Base-by-base conservation (phyloP, 805 yeast genomes). In the Yamadazyma insecticola region DNA sequence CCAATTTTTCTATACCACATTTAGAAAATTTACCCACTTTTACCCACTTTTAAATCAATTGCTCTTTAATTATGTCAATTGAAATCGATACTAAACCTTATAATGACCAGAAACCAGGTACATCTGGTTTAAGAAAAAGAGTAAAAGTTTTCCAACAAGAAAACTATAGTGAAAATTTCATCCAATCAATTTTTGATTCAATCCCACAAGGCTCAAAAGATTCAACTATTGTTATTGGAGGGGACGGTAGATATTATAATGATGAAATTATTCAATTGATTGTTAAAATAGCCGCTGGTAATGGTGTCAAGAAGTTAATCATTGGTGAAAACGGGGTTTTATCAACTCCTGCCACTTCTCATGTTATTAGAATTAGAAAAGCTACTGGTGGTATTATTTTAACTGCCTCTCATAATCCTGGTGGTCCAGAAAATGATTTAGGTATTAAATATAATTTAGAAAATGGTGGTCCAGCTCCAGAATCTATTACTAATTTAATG, bases 391-490 rank as follows among this genome's bases (percentile, higher is more conserved):
- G 97, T 40, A 90, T 90, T 61, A 86, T 92, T 44, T 70, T 90
- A 51, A 90, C 98, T 6, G 97, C 97, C 2, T 82, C 95, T 15
- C 98, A 90, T 61, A 90, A 90, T 60, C 98, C 98, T 12, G 98
- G 98, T 55, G 97, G 97, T 6, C 96, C 96, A 36, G 63, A 71
- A 16, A 79, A 84, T 43, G 98, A 90, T 55, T 72, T 88, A 54
- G 98, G 98, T 33, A 90, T 90, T 68, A 90, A 90, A 66, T 92
- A 92, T 67, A 92, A 90, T 60, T 68, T 92, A 57, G 75, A 84
- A 42, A 90, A 90, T 53, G 98, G 98, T 45, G 98, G 96, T 3
- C 98, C 98, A 24, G 97, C 97, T 8, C 98, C 98, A 9, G 98
- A 90, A 58, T 63, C 82, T 11, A 94, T 92, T 37, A 90, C 98